phyloP scores from a whole-genome alignment of 2,329 filamentous ascomycete species.

The Talaromyces sp. region DNA sequence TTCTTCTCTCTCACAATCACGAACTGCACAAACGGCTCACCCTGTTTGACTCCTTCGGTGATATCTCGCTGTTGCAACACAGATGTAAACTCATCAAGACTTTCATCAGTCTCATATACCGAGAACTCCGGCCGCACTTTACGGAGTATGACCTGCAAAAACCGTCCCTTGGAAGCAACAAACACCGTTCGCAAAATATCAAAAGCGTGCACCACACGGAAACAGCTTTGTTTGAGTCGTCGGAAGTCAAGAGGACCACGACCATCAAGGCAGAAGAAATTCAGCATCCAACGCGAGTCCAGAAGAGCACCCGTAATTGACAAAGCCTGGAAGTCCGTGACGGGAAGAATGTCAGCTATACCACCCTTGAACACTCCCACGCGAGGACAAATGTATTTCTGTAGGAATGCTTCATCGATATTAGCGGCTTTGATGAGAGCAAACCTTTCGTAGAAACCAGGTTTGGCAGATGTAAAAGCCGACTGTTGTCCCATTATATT shows the following conservation, averaged over 20 bases:
- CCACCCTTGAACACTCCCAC: conserved; percentile 49
- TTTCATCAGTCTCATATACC: conserved; percentile 48
- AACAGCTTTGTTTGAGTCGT: conserved; percentile 37
- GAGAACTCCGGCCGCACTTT: conserved; percentile 49
- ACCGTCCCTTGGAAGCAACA: conserved; percentile 47
- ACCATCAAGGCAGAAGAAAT: conserved; percentile 56
- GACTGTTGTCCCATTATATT: conserved; percentile 17
- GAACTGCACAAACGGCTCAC: conserved; percentile 58
- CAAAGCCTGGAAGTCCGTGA: conserved; percentile 45
- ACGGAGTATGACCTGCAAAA: conserved; percentile 55
- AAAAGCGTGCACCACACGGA: conserved; percentile 54
- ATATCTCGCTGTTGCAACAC: conserved; percentile 54
- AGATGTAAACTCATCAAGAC: conserved; percentile 49
- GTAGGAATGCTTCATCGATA: conserved; percentile 35
- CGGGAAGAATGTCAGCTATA: conserved; percentile 54
- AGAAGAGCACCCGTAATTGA: conserved; percentile 34
- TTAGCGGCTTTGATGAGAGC: conserved; percentile 16
- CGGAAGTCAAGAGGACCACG: conserved; percentile 44
- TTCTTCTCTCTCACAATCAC: conserved; percentile 46
- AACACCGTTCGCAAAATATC: conserved; percentile 65
- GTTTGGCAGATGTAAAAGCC: conserved; percentile 10
- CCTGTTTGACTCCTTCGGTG: conserved; percentile 51
- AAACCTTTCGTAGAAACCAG: conserved; percentile 14
- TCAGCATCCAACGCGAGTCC: conserved; percentile 38
- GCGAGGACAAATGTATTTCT: conserved; percentile 47